Conservation (phyloP, 345 rosid species). For the Sonneratia caseolaris region DNA sequence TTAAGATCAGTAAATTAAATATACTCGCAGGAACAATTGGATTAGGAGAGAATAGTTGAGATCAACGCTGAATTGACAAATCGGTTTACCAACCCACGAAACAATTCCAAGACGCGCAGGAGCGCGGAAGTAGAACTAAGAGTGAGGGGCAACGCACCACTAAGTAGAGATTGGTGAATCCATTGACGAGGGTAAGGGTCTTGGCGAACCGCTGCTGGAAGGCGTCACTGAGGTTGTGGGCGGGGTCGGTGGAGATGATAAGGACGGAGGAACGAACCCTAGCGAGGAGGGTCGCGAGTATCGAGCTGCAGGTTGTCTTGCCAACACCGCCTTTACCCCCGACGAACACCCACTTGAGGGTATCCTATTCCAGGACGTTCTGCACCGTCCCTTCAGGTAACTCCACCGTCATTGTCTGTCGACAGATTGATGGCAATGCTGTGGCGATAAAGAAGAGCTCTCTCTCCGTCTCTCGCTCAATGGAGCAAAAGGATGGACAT, state of each 20-base stretch:
- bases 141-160: constrained; percentile 42
- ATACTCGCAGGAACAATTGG: neutral
- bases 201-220: constrained; percentile 95
- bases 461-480: neutral
- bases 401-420: constrained; percentile 20
- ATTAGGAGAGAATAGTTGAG: neutral
- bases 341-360: constrained; percentile 95
- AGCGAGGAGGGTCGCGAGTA: constrained; percentile 69
- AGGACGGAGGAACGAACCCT: constrained; percentile 80
- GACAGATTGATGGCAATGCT: neutral
- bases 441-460: neutral
- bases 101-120: neutral
- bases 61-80: neutral
- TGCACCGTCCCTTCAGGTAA: constrained; percentile 58
- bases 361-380: constrained; percentile 80
- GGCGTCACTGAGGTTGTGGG: constrained; percentile 99
- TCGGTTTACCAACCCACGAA: neutral
- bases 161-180: constrained; percentile 86
- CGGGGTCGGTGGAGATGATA: constrained; percentile 98
- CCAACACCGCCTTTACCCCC: constrained; percentile 99
- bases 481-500: neutral
- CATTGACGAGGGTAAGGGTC: constrained; percentile 77
- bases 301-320: constrained; percentile 95
- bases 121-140: neutral
- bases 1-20: neutral